A percentile compares a stretch with the other conserved stretches of the same genome.
Evolutionary conservation across 2,329 filamentous ascomycete genomes (phyloP).

Genomic region (Microdochium paspali): DNA sequence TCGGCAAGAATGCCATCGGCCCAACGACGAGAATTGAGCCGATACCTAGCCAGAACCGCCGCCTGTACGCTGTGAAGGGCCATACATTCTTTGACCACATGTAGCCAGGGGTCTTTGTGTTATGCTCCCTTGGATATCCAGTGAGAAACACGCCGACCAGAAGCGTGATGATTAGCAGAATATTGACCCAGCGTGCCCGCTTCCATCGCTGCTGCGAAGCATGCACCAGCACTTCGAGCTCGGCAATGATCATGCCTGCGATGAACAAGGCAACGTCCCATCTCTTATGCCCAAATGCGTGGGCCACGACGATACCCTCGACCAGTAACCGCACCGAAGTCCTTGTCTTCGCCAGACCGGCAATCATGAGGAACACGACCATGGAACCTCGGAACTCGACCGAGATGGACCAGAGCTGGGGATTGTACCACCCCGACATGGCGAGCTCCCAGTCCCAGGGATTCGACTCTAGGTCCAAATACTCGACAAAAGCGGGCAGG

Average conservation of each 20-base stretch:
- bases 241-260: conserved; percentile 17
- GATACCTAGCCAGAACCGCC: conserved; percentile 18
- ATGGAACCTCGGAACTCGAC: conserved; percentile 24
- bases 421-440: conserved; percentile 20
- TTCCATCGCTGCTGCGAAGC: conserved; percentile 11
- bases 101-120: conserved; percentile 14
- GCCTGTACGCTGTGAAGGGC: conserved; percentile 17
- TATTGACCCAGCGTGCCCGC: conserved; percentile 9
- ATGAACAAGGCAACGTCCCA: conserved; percentile 19
- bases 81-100: conserved; percentile 17
- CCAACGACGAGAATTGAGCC: conserved; percentile 25
- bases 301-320: conserved; percentile 11
- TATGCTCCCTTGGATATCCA: conserved; percentile 17
- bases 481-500: conserved; percentile 14
- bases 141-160: conserved; percentile 15
- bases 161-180: conserved; percentile 10
- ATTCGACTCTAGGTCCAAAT: conserved; percentile 18
- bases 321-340: conserved; percentile 14
- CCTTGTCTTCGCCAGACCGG: conserved; percentile 16
- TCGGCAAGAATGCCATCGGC: conserved; percentile 14
- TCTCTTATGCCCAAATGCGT: conserved; percentile 16
- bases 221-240: conserved; percentile 14
- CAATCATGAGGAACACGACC: conserved; percentile 19
- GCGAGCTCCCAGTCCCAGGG: conserved; percentile 17
- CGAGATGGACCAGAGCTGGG: conserved; percentile 23